Evolutionary conservation across 2,329 filamentous ascomycete species (phyloP).

Genomic region (Neofusicoccum kwambonambiense): DNA sequence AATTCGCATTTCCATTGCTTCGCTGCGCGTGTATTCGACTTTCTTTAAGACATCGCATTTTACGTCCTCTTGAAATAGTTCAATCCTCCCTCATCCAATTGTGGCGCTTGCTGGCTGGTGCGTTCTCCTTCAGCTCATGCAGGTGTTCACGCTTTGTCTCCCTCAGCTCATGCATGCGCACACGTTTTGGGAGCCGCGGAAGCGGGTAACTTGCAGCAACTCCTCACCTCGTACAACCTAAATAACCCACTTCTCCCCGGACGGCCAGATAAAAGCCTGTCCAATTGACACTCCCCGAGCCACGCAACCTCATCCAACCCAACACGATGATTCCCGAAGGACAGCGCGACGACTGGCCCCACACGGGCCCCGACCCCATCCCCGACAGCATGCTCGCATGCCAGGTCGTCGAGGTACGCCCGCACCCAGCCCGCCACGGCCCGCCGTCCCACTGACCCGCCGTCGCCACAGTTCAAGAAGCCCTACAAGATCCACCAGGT

Average conservation of each 20-base stretch:
- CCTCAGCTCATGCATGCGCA: constrained; percentile 2
- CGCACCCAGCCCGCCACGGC: not conserved
- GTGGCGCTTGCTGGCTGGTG: not conserved
- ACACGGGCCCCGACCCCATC: constrained; percentile 26
- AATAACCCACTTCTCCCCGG: not conserved
- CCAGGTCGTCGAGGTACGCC: constrained; percentile 45
- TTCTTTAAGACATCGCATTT: not conserved
- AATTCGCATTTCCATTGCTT: not conserved
- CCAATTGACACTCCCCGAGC: not conserved
- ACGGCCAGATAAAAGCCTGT: not conserved
- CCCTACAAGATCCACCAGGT: constrained; percentile 53
- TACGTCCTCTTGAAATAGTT: not conserved
- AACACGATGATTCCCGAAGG: not conserved
- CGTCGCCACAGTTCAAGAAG: constrained; percentile 45
- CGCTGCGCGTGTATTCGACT: not conserved
- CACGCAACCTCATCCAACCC: not conserved
- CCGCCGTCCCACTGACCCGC: not conserved
- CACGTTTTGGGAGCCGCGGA: not conserved
- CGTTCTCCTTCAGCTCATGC: not conserved
- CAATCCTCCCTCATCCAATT: not conserved
- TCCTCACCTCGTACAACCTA: not conserved
- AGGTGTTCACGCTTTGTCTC: not conserved
- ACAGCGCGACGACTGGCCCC: constrained; percentile 15
- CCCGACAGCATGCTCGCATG: constrained; percentile 49
- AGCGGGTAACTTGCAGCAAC: not conserved